Conservation (phyloP, 495 filamentous ascomycete species). For the Pseudevernia furfuracea region DNA sequence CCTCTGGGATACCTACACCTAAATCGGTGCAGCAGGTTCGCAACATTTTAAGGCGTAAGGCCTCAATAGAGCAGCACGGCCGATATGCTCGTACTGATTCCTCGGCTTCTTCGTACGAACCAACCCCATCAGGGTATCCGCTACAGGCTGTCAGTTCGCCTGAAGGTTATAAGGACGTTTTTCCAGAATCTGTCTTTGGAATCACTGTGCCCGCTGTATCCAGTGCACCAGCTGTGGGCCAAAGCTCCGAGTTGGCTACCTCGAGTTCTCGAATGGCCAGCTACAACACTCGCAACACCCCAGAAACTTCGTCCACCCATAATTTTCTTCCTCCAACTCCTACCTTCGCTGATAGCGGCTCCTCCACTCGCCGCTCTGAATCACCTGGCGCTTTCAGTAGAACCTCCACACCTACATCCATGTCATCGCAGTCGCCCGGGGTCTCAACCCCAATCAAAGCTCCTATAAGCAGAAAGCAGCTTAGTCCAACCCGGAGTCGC, state of each 20-base stretch:
- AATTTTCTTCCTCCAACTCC: constrained; percentile 61
- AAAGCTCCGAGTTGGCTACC: constrained; percentile 23
- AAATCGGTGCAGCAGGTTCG: constrained; percentile 16
- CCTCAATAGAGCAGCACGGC: constrained; percentile 22
- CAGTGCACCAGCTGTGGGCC: constrained; percentile 6
- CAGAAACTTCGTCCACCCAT: constrained; percentile 15
- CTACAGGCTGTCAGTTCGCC: constrained; percentile 20
- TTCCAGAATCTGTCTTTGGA: constrained; percentile 24
- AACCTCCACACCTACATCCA: constrained; percentile 89
- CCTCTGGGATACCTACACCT: constrained; percentile 1
- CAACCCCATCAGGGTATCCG: constrained; percentile 13
- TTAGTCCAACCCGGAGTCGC: constrained; percentile 56
- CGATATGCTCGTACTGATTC: constrained; percentile 24
- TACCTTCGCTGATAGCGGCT: constrained; percentile 63
- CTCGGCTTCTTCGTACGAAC: constrained; percentile 23
- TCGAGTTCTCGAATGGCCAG: constrained; percentile 28
- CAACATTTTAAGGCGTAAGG: constrained; percentile 26
- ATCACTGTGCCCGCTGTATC: constrained; percentile 22
- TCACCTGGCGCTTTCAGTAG: constrained; percentile 88
- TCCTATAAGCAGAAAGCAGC: constrained; percentile 48
- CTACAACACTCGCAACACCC: constrained; percentile 22
- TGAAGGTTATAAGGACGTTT: constrained; percentile 17
- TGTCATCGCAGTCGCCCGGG: constrained; percentile 90
- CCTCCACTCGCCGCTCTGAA: constrained; percentile 88
- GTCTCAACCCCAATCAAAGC: constrained; percentile 55